Evolutionary conservation across 441 rosid genomes (phyloP).

Genomic region (Rhodomyrtus psidioides): DNA sequence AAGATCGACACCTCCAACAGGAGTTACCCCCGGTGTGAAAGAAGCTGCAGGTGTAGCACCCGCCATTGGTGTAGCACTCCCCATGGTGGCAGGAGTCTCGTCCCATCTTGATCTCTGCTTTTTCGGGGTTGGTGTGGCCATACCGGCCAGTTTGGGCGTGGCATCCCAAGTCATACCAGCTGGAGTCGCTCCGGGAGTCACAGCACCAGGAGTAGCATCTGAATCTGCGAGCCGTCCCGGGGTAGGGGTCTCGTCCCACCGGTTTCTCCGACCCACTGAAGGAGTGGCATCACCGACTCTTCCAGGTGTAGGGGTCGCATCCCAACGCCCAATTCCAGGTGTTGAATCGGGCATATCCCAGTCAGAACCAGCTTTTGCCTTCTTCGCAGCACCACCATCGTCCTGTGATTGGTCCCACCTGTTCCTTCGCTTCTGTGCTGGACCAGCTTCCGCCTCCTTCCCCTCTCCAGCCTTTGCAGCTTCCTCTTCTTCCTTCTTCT

Average conservation of each 20-base stretch:
- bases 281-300: slow-evolving; percentile 84
- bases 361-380: slow-evolving; percentile 61
- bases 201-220: slow-evolving; percentile 90
- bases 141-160: slow-evolving; percentile 60
- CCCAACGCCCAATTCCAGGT: slow-evolving; percentile 93
- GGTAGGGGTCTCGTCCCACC: slow-evolving; percentile 97
- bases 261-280: slow-evolving; percentile 58
- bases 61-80: slow-evolving; percentile 84
- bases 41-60: slow-evolving; percentile 82
- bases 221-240: slow-evolving; percentile 87
- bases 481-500: slow-evolving; percentile 78
- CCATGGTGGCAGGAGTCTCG: slow-evolving; percentile 96
- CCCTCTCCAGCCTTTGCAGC: slow-evolving; percentile 19
- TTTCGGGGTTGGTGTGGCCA: slow-evolving; percentile 85
- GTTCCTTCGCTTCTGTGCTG: slow-evolving; percentile 66
- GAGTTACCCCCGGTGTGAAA: slow-evolving; percentile 85
- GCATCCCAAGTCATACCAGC: slow-evolving; percentile 95
- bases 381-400: slow-evolving; percentile 41
- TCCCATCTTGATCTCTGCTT: slow-evolving; percentile 97
- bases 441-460: slow-evolving; percentile 17
- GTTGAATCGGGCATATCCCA: slow-evolving; percentile 94
- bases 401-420: slow-evolving; percentile 92
- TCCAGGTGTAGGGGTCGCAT: slow-evolving; percentile 91
- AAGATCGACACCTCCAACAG: slow-evolving; percentile 74
- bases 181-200: slow-evolving; percentile 89